Percentiles rank a stretch among this genome's conserved stretches.
phyloP scores from a whole-genome alignment of 345 rosid genomes.

The Excoecaria cochinchinensis region DNA sequence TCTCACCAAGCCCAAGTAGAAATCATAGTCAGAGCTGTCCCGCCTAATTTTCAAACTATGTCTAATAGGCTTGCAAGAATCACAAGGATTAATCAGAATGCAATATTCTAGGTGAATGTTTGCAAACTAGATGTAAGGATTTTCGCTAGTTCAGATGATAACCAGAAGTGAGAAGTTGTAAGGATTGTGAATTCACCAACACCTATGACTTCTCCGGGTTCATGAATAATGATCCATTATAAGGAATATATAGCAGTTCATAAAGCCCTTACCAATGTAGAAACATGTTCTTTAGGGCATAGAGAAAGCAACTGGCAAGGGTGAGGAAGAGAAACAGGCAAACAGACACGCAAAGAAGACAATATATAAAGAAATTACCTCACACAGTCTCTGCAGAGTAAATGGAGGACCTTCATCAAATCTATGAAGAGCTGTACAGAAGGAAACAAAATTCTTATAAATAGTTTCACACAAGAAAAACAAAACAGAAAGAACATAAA shows the following conservation, averaged over 20 bases:
- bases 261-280: not conserved
- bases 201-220: not conserved
- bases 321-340: not conserved
- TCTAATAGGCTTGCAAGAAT: not conserved
- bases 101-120: not conserved
- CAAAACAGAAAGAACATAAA: not conserved
- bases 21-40: not conserved
- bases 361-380: constrained; percentile 44
- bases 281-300: not conserved
- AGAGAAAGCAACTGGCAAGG: not conserved
- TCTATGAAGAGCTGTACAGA: constrained; percentile 58
- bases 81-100: not conserved
- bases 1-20: not conserved
- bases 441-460: constrained; percentile 10
- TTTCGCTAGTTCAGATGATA: not conserved
- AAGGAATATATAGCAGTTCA: not conserved
- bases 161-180: not conserved
- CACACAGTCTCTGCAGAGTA: constrained; percentile 91
- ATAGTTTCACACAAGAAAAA: not conserved
- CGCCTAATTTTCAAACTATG: not conserved
- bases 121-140: not conserved
- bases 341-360: not conserved
- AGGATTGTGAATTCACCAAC: not conserved
- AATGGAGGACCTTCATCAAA: constrained; percentile 92
- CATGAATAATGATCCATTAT: not conserved